A percentile compares a stretch with the other conserved stretches of the same genome.
phyloP scores from a whole-genome alignment of 108 stramenopile species.

The Nannochloropsis gaditana region DNA sequence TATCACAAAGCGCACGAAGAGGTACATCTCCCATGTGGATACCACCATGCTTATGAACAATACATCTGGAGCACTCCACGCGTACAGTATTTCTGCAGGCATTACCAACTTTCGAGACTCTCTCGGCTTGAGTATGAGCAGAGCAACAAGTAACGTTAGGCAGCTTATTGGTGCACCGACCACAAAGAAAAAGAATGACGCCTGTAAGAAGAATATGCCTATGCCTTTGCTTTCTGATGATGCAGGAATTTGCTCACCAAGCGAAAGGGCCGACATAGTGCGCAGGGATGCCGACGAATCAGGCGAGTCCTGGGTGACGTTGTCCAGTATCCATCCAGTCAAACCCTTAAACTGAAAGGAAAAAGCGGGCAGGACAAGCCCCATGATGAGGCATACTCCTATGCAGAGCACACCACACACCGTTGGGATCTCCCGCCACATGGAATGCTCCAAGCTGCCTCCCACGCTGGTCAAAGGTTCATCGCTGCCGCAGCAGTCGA shows the following conservation, averaged over 20 bases:
- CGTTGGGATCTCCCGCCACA: not conserved
- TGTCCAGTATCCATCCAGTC: conserved; percentile 16
- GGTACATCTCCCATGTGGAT: not conserved
- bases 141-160: not conserved
- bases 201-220: not conserved
- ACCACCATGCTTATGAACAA: conserved; percentile 16
- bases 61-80: not conserved
- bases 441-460: not conserved
- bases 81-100: not conserved
- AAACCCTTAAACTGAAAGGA: not conserved
- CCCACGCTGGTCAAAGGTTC: not conserved
- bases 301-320: not conserved
- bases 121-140: not conserved
- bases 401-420: not conserved
- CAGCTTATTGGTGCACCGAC: not conserved
- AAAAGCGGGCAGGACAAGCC: not conserved
- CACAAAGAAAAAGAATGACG: not conserved
- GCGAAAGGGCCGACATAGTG: not conserved
- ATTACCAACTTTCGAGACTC: not conserved
- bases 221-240: not conserved
- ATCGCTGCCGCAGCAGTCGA: not conserved
- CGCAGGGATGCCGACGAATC: not conserved
- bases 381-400: not conserved
- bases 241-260: not conserved
- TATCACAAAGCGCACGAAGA: conserved; percentile 17